phyloP scores from a whole-genome alignment of 163 green algal genomes.

The Chlorella variabilis region DNA sequence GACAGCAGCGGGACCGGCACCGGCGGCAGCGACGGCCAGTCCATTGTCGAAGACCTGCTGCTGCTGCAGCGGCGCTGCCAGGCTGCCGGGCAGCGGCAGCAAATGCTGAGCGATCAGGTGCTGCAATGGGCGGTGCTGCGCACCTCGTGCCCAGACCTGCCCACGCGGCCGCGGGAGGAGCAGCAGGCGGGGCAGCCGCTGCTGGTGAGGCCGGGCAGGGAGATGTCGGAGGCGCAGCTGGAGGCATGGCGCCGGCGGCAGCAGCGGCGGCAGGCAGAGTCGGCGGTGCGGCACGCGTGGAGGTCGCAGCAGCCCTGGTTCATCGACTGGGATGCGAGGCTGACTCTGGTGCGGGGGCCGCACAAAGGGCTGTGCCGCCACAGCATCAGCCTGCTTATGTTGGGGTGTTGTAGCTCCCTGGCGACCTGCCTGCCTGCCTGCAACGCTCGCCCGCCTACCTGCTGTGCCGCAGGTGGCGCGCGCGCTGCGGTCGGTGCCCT shows the following conservation, averaged over 20 bases:
- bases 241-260: too few species aligned
- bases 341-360: background rate
- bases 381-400: background rate
- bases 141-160: background rate
- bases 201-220: background rate
- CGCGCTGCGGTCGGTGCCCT: background rate
- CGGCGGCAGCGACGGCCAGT: background rate
- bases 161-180: background rate
- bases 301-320: slow-evolving; percentile 1
- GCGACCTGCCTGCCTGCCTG: background rate
- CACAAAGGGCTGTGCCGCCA: background rate
- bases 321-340: background rate
- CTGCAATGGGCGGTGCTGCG: slow-evolving; percentile 13
- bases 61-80: slow-evolving; percentile 23
- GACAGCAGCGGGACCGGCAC: background rate
- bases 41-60: slow-evolving; percentile 14
- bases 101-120: background rate
- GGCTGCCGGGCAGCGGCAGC: background rate
- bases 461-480: background rate
- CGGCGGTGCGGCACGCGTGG: background rate
- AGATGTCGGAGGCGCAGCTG: background rate
- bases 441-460: background rate
- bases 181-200: background rate
- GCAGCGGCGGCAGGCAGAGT: background rate
- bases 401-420: too few species aligned